Conservation (phyloP, 768 basidiomycete species). For the Tricholoma flavovirens region DNA sequence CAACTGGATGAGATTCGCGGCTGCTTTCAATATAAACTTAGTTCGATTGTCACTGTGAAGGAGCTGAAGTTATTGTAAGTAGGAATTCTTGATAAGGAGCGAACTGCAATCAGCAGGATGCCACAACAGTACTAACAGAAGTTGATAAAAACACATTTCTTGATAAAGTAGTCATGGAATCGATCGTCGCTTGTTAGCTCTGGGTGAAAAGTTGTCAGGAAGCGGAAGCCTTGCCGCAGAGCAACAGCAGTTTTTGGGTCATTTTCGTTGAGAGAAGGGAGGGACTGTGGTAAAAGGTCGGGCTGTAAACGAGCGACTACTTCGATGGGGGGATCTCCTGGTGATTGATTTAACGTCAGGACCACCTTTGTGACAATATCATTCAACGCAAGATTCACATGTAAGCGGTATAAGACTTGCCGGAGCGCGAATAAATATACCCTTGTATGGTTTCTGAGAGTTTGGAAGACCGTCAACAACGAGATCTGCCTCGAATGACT, state of each 20-base stretch:
- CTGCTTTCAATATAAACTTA: too few relatives aligned
- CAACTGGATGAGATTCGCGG: too few relatives aligned
- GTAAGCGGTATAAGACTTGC: slow-evolving; percentile 34
- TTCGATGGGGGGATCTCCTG: slow-evolving; percentile 53
- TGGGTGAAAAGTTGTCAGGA: slow-evolving; percentile 92
- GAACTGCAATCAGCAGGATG: too few relatives aligned
- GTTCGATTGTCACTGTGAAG: too few relatives aligned
- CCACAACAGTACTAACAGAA: background rate
- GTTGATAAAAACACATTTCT: slow-evolving; percentile 56
- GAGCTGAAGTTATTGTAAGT: too few relatives aligned
- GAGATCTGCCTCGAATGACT: slow-evolving; percentile 85
- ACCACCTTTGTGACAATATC: slow-evolving; percentile 47
- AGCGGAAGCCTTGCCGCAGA: slow-evolving; percentile 73
- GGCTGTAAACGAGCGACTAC: slow-evolving; percentile 46
- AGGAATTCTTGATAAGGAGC: too few relatives aligned
- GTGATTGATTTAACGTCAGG: slow-evolving; percentile 39
- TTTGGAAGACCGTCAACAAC: slow-evolving; percentile 57
- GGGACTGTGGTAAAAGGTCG: slow-evolving; percentile 27
- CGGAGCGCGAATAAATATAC: slow-evolving; percentile 93
- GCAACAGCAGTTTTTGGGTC: slow-evolving; percentile 76
- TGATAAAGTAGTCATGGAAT: slow-evolving; percentile 89
- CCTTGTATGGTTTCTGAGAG: slow-evolving; percentile 59
- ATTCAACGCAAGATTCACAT: background rate
- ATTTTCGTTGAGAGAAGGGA: slow-evolving; percentile 36
- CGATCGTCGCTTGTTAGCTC: slow-evolving; percentile 84